Conservation (phyloP, 2,329 filamentous ascomycete genomes). For the Phialocephala sp. region DNA sequence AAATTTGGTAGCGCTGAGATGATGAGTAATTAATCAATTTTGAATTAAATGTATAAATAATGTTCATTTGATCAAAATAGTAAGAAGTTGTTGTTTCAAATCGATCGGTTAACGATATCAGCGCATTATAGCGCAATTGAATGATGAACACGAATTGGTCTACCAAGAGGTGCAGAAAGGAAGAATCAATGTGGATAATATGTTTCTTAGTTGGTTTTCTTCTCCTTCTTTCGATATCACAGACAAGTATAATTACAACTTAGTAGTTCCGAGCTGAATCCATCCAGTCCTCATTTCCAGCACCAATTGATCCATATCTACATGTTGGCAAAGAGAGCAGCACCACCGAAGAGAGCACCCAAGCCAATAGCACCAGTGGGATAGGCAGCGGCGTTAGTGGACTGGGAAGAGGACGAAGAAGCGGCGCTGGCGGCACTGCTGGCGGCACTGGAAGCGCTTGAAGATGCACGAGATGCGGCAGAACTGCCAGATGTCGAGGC, state of each 20-base stretch:
- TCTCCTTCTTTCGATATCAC: neutral
- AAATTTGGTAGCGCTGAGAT: neutral
- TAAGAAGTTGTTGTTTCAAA: neutral
- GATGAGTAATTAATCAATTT: neutral
- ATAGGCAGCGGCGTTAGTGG: slow-evolving; percentile 30
- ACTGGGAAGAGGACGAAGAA: slow-evolving; percentile 12
- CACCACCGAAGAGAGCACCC: slow-evolving; percentile 40
- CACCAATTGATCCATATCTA: slow-evolving; percentile 21
- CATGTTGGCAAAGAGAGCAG: slow-evolving; percentile 37
- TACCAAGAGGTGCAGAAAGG: too few species aligned
- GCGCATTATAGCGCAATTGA: neutral
- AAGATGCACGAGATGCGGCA: neutral
- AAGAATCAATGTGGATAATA: too few species aligned
- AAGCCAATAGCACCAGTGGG: slow-evolving; percentile 39
- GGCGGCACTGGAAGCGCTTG: slow-evolving; percentile 17
- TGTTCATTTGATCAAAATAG: neutral
- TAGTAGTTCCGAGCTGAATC: neutral
- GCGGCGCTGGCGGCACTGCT: slow-evolving; percentile 16
- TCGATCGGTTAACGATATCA: neutral
- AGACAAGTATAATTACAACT: slow-evolving; percentile 1
- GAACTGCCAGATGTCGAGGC: too few species aligned
- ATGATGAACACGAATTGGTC: too few species aligned
- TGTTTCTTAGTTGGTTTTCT: too few species aligned
- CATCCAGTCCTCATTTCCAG: neutral
- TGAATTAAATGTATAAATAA: neutral